phyloP scores from a whole-genome alignment of 108 stramenopile genomes.

The Pseudonitzschia multistriata region DNA sequence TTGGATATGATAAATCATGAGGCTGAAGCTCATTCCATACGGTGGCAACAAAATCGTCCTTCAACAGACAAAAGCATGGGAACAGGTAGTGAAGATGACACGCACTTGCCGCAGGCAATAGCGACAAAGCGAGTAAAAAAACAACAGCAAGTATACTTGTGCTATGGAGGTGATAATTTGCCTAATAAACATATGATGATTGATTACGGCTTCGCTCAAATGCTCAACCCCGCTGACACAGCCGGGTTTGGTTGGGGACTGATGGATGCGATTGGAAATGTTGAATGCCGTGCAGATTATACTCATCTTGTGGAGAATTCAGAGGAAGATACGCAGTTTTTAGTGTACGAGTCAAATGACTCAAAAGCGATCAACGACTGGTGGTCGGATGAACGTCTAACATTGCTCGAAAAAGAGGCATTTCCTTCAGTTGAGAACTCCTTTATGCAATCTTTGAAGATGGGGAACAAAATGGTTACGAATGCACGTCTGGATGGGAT shows the following conservation, averaged over 20 bases:
- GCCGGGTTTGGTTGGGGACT: slow-evolving; percentile 79
- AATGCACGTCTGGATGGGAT: slow-evolving; percentile 60
- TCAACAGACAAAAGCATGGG: slow-evolving; percentile 13
- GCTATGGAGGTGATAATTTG: slow-evolving; percentile 50
- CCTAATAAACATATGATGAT: slow-evolving; percentile 70
- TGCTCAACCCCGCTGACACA: slow-evolving; percentile 63
- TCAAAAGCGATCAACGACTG: slow-evolving; percentile 57
- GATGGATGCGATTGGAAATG: slow-evolving; percentile 71
- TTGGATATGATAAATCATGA: slow-evolving; percentile 91
- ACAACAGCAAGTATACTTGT: slow-evolving; percentile 69
- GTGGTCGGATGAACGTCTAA: slow-evolving; percentile 81
- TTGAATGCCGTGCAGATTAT: slow-evolving; percentile 54
- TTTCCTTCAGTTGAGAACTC: slow-evolving; percentile 45
- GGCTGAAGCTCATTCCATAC: slow-evolving; percentile 57
- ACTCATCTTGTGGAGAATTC: slow-evolving; percentile 31
- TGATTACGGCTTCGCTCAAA: slow-evolving; percentile 78
- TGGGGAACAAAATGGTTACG: slow-evolving; percentile 70
- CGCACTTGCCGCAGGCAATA: slow-evolving; percentile 37
- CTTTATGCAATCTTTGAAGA: slow-evolving; percentile 51
- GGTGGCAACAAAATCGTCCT: slow-evolving; percentile 42
- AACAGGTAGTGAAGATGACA: slow-evolving; percentile 12
- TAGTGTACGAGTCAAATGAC: slow-evolving; percentile 72
- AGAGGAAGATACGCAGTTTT: slow-evolving; percentile 30
- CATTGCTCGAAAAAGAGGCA: slow-evolving; percentile 59
- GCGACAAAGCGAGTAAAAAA: slow-evolving; percentile 66